phyloP scores from a whole-genome alignment of 371 early-diverging fungal species.

The Lichtheimia ornata region DNA sequence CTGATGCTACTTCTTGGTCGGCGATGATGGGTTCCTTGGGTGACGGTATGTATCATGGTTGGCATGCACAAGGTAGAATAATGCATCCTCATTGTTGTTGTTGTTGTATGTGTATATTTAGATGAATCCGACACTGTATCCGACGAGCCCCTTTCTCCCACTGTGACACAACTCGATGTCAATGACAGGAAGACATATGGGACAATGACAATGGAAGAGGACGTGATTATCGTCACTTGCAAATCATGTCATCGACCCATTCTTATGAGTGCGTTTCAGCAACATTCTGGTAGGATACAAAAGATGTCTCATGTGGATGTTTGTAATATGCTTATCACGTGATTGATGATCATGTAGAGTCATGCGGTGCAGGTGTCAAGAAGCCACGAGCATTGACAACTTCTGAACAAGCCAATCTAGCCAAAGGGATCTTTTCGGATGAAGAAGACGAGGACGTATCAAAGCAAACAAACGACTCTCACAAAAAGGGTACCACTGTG shows the following conservation, averaged over 20 bases:
- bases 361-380: constrained; percentile 15
- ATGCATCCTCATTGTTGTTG: no score
- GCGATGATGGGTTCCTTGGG: no score
- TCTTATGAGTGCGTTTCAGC: constrained; percentile 36
- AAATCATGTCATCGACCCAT: constrained; percentile 40
- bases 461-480: constrained; percentile 13
- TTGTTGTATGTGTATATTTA: no score
- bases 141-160: constrained; percentile 26
- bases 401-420: constrained; percentile 12
- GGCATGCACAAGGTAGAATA: constrained; percentile 7
- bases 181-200: constrained; percentile 43
- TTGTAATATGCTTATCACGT: not conserved
- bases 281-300: constrained; percentile 36
- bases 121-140: constrained; percentile 10
- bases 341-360: constrained; percentile 1
- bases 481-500: constrained; percentile 4
- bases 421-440: constrained; percentile 24
- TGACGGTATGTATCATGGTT: not conserved
- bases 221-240: constrained; percentile 40
- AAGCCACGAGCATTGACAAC: constrained; percentile 13
- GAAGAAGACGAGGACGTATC: constrained; percentile 23
- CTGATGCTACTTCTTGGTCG: not conserved
- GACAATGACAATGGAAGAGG: constrained; percentile 47
- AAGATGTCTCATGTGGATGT: not conserved
- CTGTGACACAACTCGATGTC: constrained; percentile 26